Evolutionary conservation across 2,329 filamentous ascomycete species (phyloP).

Genomic region (Colletotrichum cordylinicola): DNA sequence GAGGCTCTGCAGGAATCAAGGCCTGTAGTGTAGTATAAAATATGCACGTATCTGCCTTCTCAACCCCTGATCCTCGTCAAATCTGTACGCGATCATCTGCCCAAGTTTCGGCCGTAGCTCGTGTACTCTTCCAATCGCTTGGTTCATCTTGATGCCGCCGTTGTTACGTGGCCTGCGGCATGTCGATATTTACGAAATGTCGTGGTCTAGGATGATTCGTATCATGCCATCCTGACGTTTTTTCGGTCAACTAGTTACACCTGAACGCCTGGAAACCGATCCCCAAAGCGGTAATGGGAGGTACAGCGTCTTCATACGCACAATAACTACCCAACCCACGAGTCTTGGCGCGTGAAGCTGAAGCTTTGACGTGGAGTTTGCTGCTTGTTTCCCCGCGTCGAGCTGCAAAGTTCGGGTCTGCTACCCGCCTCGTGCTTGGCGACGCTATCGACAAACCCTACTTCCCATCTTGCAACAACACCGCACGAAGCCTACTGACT

Average conservation of each 20-base stretch:
- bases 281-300: not conserved
- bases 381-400: not conserved
- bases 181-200: not conserved
- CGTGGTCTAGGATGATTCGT: not conserved
- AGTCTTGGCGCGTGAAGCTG: not conserved
- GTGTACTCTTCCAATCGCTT: not conserved
- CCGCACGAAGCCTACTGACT: accelerated
- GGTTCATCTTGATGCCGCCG: not conserved
- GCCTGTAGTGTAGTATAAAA: not conserved
- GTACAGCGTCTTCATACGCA: not conserved
- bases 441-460: not conserved
- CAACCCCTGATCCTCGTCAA: not conserved
- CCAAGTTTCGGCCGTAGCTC: not conserved
- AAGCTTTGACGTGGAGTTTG: not conserved
- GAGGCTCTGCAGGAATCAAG: not conserved
- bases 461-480: not conserved
- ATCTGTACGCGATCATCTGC: not conserved
- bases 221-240: not conserved
- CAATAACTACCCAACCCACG: not conserved
- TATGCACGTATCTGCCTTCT: not conserved
- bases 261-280: not conserved
- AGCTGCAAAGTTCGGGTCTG: not conserved
- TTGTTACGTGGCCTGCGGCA: not conserved
- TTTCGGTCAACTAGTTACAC: not conserved
- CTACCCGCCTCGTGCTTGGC: not conserved